phyloP scores from a whole-genome alignment of 371 early-diverging fungal genomes.

The Haplosporangium sp. region DNA sequence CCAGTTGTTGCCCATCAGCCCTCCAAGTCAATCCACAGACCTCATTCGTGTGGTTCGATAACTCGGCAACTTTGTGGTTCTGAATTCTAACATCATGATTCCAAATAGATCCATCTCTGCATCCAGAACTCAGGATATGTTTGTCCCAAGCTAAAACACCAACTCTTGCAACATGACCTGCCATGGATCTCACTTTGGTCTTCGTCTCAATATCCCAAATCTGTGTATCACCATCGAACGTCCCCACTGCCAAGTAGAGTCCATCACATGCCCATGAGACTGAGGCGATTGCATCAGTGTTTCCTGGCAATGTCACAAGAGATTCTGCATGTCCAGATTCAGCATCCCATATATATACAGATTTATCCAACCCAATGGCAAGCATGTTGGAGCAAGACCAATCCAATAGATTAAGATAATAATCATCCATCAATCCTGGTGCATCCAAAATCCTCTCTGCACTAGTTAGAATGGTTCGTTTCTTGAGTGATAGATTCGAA shows the following conservation, averaged over 20 bases:
- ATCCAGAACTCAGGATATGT: conserved; percentile 88
- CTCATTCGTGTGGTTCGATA: conserved; percentile 81
- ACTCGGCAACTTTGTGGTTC: conserved; percentile 76
- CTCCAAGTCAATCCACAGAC: conserved; percentile 98
- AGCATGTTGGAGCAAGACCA: conserved; percentile 90
- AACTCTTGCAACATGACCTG: conserved; percentile 80
- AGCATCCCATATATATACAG: conserved; percentile 95
- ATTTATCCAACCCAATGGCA: conserved; percentile 90
- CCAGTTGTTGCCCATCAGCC: conserved; percentile 85
- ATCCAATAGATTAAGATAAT: conserved; percentile 96
- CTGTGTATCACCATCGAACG: conserved; percentile 82
- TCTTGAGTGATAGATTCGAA: conserved; percentile 40
- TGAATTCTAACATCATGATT: conserved; percentile 93
- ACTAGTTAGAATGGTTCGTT: conserved; percentile 74
- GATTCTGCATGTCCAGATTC: conserved; percentile 79
- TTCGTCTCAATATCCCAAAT: conserved; percentile 88
- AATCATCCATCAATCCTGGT: conserved; percentile 95
- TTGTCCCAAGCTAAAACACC: conserved; percentile 91
- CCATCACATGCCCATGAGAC: conserved; percentile 87
- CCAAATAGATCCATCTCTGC: conserved; percentile 91
- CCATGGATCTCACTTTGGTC: conserved; percentile 78
- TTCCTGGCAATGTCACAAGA: conserved; percentile 69
- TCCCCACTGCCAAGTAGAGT: conserved; percentile 87
- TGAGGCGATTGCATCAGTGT: conserved; percentile 73
- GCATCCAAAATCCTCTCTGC: conserved; percentile 91